Conservation (phyloP, 1,139 yeast species). For the Groenewaldozyma auringiensis region DNA sequence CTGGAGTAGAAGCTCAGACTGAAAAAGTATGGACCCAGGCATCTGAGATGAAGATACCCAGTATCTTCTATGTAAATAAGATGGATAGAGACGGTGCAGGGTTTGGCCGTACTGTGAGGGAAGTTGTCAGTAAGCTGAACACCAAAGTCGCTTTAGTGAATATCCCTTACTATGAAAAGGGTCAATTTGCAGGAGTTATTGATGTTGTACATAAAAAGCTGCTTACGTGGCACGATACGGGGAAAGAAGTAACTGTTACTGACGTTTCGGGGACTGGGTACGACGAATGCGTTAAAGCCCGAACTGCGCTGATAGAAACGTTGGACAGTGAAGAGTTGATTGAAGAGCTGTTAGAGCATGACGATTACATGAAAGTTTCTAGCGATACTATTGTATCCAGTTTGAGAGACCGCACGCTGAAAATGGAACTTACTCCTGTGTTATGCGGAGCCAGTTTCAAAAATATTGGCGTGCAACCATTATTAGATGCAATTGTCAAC, state of each 20-base stretch:
- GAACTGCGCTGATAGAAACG: conserved; percentile 76
- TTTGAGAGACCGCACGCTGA: conserved; percentile 55
- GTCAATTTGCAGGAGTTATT: conserved; percentile 64
- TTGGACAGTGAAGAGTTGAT: conserved; percentile 76
- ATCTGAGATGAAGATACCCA: conserved; percentile 55
- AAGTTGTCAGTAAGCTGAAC: conserved; percentile 67
- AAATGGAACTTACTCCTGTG: conserved; percentile 60
- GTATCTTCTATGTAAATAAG: conserved; percentile 74
- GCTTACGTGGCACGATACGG: conserved; percentile 58
- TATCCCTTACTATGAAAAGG: conserved; percentile 58
- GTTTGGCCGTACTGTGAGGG: conserved; percentile 80
- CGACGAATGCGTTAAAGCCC: conserved; percentile 45
- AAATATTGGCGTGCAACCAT: conserved; percentile 91
- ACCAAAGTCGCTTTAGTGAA: conserved; percentile 70
- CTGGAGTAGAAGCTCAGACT: conserved; percentile 97
- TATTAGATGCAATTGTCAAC: conserved; percentile 71
- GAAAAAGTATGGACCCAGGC: conserved; percentile 97
- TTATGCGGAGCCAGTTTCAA: conserved; percentile 89
- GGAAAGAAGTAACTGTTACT: conserved; percentile 46
- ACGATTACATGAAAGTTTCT: conserved; percentile 58
- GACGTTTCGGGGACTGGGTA: conserved; percentile 35
- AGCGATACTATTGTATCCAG: conserved; percentile 45
- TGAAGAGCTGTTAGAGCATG: conserved; percentile 57
- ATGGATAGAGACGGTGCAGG: conserved; percentile 98
- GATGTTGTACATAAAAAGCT: conserved; percentile 68